Conservation (phyloP, 257 asterid species). For the Nicotiana noctiflora region DNA sequence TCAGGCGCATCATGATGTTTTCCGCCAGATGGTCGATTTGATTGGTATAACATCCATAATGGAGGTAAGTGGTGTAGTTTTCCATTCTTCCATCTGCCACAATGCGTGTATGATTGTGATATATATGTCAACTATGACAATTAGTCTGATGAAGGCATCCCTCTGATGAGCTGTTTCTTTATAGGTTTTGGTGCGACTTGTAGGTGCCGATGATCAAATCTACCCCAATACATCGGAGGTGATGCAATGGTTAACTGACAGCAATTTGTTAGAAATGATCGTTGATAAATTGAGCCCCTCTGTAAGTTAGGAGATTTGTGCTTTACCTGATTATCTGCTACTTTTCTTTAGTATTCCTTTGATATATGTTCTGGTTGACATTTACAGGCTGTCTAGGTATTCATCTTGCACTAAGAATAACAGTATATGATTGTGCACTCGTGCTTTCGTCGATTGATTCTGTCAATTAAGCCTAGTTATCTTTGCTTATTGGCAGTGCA, state of each 20-base stretch:
- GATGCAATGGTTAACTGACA: conserved; percentile 95
- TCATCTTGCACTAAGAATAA: not conserved
- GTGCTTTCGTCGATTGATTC: not conserved
- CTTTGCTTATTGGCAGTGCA: no score
- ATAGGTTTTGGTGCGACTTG: conserved; percentile 93
- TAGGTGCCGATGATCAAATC: conserved; percentile 81
- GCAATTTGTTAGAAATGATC: conserved; percentile 90
- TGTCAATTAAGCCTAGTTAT: no score
- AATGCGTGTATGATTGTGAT: not conserved
- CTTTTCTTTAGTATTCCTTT: not conserved
- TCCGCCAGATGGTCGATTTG: conserved; percentile 85
- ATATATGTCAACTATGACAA: not conserved
- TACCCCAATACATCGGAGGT: conserved; percentile 79
- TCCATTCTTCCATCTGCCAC: not conserved
- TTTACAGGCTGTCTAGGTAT: not conserved
- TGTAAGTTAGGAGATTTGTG: conserved; percentile 35
- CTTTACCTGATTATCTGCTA: not conserved
- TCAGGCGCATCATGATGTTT: conserved; percentile 85
- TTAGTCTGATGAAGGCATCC: not conserved
- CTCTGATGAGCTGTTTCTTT: conserved; percentile 10
- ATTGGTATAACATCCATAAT: conserved; percentile 94
- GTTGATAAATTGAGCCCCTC: conserved; percentile 73
- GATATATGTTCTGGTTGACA: not conserved
- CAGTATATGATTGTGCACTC: not conserved
- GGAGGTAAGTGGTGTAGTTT: conserved; percentile 56